These are phyloP conservation scores for Phyllosticta citrichinensis DNA, from an alignment of 2,329 filamentous ascomycete species.

Conservation along the genomic window DNA sequence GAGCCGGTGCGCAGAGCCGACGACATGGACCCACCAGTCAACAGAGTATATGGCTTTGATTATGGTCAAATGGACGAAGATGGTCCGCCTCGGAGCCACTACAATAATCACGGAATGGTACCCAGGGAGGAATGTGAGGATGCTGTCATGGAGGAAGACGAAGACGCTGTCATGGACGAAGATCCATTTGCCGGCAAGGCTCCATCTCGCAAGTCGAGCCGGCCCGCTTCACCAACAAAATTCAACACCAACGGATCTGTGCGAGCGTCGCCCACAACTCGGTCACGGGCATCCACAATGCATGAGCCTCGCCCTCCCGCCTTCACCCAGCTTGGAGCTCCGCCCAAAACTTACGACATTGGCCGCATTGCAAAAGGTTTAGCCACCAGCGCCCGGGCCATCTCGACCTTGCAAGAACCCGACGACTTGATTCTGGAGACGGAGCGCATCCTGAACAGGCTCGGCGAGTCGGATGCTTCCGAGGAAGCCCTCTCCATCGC, in stretches of 20 bases:
- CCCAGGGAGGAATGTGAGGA: constrained; percentile 18
- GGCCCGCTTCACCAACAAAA: constrained; percentile 18
- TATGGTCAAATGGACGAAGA: constrained; percentile 17
- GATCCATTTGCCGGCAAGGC: constrained; percentile 9
- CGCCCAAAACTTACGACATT: constrained; percentile 51
- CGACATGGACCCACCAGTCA: constrained; percentile 12
- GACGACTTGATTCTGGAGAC: constrained; percentile 64
- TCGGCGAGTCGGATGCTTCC: constrained; percentile 25
- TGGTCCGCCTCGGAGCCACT: background rate
- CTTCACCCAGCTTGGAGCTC: background rate
- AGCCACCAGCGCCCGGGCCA: constrained; percentile 45
- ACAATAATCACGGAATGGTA: constrained; percentile 2
- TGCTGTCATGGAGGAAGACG: constrained; percentile 19
- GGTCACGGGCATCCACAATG: constrained; percentile 17
- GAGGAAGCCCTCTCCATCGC: constrained; percentile 19
- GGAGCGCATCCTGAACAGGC: constrained; percentile 52
- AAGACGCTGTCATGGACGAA: constrained; percentile 25
- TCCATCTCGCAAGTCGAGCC: constrained; percentile 5
- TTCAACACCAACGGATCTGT: constrained; percentile 29
- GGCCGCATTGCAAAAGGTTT: constrained; percentile 63
- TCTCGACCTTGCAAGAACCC: constrained; percentile 53
- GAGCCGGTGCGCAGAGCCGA: constrained; percentile 11
- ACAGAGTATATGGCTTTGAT: constrained; percentile 19
- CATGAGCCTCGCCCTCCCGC: constrained; percentile 8
- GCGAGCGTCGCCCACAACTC: constrained; percentile 14